A percentile compares a stretch with the other conserved stretches of the same genome.
phyloP scores from a whole-genome alignment of 208 protist species.

The Acanthamoeba healyi region DNA sequence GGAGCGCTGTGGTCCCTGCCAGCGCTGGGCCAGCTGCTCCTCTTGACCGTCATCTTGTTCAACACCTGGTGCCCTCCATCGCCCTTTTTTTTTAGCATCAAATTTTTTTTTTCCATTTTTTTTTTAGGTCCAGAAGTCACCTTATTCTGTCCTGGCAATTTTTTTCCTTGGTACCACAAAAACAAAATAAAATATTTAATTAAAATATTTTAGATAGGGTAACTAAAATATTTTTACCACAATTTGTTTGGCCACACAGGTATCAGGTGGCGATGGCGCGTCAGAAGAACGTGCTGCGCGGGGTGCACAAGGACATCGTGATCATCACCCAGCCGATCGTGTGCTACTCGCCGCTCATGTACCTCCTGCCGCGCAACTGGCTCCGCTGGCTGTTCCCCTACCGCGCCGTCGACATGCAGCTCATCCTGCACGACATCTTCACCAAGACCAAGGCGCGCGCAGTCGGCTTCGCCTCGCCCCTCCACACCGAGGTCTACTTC shows the following conservation, averaged over 20 bases:
- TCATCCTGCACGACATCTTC: not conserved
- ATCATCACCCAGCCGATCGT: not conserved
- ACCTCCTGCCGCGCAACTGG: not conserved
- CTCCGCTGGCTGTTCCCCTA: conserved; percentile 40
- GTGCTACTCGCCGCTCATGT: conserved; percentile 24
- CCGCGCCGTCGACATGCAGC: not conserved
- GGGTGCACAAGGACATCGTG: not conserved
- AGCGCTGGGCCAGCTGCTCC: not conserved
- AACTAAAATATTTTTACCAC: not conserved
- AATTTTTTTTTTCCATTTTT: not conserved
- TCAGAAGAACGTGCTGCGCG: not conserved
- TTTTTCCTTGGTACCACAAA: not conserved
- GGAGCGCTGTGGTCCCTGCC: not conserved
- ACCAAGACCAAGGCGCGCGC: not conserved
- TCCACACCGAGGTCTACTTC: conserved; percentile 12
- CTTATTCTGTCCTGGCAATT: not conserved
- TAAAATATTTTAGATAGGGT: too few species aligned
- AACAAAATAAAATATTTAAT: too few species aligned
- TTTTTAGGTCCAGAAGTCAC: not conserved
- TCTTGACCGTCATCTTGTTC: not conserved
- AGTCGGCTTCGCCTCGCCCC: not conserved
- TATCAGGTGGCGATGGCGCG: not conserved
- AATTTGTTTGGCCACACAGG: not conserved
- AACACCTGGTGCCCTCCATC: not conserved
- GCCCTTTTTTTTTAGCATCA: too few species aligned